Conservation (phyloP, 2,329 filamentous ascomycete species). For the Ophiocordyceps unilateralis region DNA sequence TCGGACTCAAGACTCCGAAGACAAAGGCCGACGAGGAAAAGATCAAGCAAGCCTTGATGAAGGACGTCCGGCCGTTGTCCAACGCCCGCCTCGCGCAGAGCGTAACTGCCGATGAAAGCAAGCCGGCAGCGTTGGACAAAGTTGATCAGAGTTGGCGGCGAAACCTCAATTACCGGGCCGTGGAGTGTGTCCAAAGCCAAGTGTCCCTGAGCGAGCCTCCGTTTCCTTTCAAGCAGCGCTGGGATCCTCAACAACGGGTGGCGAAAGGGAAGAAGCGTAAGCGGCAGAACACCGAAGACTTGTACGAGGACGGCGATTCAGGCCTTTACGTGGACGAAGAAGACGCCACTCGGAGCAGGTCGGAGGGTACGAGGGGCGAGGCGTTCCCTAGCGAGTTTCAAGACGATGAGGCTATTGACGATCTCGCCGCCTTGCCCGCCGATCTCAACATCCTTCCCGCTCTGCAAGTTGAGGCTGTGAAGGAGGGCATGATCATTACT, state of each 20-base stretch:
- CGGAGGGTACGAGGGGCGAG: not conserved
- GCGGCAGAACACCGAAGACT: constrained; percentile 19
- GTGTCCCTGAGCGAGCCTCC: constrained; percentile 58
- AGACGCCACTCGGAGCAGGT: not conserved
- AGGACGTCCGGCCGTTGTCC: constrained; percentile 25
- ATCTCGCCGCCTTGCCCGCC: constrained; percentile 44
- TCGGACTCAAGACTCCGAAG: constrained; percentile 53
- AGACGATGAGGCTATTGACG: constrained; percentile 17
- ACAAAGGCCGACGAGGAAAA: constrained; percentile 50
- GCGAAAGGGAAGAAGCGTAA: constrained; percentile 30
- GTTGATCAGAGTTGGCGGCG: constrained; percentile 52
- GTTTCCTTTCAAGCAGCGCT: constrained; percentile 79
- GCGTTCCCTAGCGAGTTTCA: not conserved
- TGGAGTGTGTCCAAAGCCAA: constrained; percentile 65
- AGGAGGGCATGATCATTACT: constrained; percentile 45
- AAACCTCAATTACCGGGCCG: constrained; percentile 58
- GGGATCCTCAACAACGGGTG: constrained; percentile 57
- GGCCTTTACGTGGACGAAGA: constrained; percentile 15
- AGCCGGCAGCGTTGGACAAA: constrained; percentile 10
- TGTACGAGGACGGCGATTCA: constrained; percentile 12
- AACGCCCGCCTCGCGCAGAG: constrained; percentile 16
- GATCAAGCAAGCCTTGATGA: constrained; percentile 41
- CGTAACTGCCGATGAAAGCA: constrained; percentile 3
- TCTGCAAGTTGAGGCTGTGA: constrained; percentile 29
- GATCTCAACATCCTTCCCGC: constrained; percentile 35